phyloP scores from a whole-genome alignment of 441 rosid genomes.

The Iberis amara region DNA sequence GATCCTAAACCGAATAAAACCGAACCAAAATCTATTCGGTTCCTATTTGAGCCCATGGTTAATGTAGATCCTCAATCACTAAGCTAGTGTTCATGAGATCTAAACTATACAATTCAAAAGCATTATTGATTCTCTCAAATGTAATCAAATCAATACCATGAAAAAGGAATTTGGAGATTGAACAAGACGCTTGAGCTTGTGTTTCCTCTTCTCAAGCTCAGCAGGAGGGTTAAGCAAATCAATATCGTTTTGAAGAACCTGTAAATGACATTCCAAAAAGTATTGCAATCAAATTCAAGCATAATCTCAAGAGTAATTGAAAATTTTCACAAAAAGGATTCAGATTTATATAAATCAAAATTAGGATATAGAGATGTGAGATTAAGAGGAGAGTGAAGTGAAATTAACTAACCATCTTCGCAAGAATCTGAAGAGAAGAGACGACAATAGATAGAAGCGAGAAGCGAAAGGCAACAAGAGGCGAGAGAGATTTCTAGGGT shows the following conservation, averaged over 20 bases:
- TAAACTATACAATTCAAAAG: too few relatives aligned
- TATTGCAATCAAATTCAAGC: too few relatives aligned
- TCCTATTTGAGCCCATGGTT: too few relatives aligned
- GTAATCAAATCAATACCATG: conserved; percentile 37
- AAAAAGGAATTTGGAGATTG: conserved; percentile 66
- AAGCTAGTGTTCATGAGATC: too few relatives aligned
- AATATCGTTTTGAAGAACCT: conserved; percentile 67
- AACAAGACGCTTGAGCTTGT: conserved; percentile 76
- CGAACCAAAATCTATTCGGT: too few relatives aligned
- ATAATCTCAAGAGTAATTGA: too few relatives aligned
- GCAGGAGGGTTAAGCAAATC: conserved; percentile 65
- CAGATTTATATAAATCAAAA: too few relatives aligned
- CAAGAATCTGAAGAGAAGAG: conserved; percentile 20
- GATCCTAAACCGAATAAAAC: too few relatives aligned
- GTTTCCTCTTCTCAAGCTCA: conserved; percentile 74
- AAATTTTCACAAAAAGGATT: too few relatives aligned
- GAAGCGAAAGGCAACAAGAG: conserved; percentile 7
- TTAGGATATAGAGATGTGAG: background rate
- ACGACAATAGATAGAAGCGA: conserved; percentile 17
- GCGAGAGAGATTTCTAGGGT: conserved; percentile 20
- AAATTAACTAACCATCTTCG: conserved; percentile 29
- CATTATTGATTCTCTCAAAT: too few relatives aligned
- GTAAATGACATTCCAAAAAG: background rate
- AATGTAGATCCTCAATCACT: too few relatives aligned
- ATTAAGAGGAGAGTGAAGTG: background rate